Conservation (phyloP, 1,284 basidiomycete genomes). For the Neotropicomus parvogracilis region DNA sequence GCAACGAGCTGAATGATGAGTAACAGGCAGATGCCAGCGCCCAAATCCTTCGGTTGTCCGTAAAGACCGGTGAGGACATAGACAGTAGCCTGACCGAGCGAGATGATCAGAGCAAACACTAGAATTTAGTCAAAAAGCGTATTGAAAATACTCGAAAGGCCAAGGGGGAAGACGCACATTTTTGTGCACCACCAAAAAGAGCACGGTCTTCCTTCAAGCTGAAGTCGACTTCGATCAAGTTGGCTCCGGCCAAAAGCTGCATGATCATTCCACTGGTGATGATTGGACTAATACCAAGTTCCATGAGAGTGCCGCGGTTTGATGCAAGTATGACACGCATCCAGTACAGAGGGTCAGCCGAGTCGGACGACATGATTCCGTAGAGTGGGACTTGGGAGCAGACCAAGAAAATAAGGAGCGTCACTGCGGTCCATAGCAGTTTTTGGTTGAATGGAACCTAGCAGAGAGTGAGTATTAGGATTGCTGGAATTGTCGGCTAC, state of each 20-base stretch:
- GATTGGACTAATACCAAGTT: slow-evolving; percentile 96
- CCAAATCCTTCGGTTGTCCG: slow-evolving; percentile 90
- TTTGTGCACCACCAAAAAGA: slow-evolving; percentile 94
- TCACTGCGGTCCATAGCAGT: slow-evolving; percentile 94
- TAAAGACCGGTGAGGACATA: slow-evolving; percentile 98
- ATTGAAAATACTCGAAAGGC: neutral
- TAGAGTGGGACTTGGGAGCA: slow-evolving; percentile 96
- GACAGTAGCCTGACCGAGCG: slow-evolving; percentile 95
- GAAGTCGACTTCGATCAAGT: slow-evolving; percentile 97
- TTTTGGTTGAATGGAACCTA: slow-evolving; percentile 96
- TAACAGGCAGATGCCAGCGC: slow-evolving; percentile 93
- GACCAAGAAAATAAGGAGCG: slow-evolving; percentile 95
- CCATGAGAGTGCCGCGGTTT: slow-evolving; percentile 98
- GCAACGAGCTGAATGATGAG: slow-evolving; percentile 95
- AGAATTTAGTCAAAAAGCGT: slow-evolving; percentile 2
- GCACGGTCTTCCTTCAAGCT: slow-evolving; percentile 95
- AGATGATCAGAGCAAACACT: slow-evolving; percentile 97
- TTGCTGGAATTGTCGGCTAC: slow-evolving; percentile 16
- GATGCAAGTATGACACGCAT: slow-evolving; percentile 99
- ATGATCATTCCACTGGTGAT: slow-evolving; percentile 99
- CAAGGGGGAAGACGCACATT: slow-evolving; percentile 56
- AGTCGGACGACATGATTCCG: slow-evolving; percentile 98
- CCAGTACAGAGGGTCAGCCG: slow-evolving; percentile 98
- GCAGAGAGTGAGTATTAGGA: slow-evolving; percentile 16
- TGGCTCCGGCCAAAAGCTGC: slow-evolving; percentile 97